Conservation (phyloP, 352 stramenopile species). For the Pythium monospermum region DNA sequence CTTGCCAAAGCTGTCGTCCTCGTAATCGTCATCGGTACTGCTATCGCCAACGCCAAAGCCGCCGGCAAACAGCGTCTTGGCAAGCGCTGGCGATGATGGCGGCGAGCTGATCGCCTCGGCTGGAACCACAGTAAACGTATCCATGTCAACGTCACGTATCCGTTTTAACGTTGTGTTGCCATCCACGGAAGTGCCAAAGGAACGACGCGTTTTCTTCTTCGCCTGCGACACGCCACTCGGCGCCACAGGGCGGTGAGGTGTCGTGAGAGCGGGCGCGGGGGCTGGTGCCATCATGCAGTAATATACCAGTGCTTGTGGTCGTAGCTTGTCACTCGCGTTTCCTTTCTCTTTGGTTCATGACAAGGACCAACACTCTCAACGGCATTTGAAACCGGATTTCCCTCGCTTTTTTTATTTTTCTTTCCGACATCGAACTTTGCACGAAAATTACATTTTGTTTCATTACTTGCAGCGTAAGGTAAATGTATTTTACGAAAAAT, state of each 20-base stretch:
- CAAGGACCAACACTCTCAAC: constrained; percentile 20
- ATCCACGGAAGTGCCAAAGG: background rate
- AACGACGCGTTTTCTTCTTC: constrained; percentile 6
- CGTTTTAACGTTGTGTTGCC: constrained; percentile 8
- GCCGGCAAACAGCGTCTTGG: constrained; percentile 23
- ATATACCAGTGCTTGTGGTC: too few species aligned
- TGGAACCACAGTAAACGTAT: too few species aligned
- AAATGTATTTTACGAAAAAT: background rate
- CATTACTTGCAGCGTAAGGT: constrained; percentile 3
- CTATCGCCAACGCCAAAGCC: constrained; percentile 16
- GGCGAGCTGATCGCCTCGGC: background rate
- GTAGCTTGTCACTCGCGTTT: too few species aligned
- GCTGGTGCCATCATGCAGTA: background rate
- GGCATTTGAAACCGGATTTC: constrained; percentile 1
- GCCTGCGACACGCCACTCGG: too few species aligned
- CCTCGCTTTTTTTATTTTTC: constrained; percentile 15
- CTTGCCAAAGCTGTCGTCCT: constrained; percentile 9
- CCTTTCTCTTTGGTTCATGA: too few species aligned
- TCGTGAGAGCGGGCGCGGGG: constrained; percentile 8
- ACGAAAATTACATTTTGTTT: background rate
- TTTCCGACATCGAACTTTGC: constrained; percentile 2
- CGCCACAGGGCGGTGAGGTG: constrained; percentile 8
- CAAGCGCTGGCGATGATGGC: constrained; percentile 10
- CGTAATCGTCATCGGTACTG: constrained; percentile 11
- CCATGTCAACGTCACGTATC: constrained; percentile 18